These are phyloP conservation scores for Ustulina deusta DNA, from an alignment of 2,329 filamentous ascomycete genomes.

Conservation along the genomic window DNA sequence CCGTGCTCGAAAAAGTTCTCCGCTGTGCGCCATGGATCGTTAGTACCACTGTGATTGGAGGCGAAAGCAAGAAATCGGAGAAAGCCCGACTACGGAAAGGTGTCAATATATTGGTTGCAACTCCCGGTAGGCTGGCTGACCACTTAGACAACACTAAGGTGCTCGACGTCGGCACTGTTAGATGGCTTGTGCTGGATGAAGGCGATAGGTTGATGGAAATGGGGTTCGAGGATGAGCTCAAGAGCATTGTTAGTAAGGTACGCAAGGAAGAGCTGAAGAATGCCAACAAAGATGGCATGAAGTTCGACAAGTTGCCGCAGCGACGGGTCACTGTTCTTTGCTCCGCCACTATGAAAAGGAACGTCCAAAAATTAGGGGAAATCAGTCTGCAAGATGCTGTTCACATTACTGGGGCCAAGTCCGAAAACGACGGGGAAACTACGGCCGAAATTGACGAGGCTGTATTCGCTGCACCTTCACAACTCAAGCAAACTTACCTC, in stretches of 20 bases:
- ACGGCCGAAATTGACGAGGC: conserved; percentile 62
- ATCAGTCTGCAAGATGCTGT: conserved; percentile 94
- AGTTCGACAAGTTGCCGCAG: conserved; percentile 74
- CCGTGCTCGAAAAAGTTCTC: conserved; percentile 85
- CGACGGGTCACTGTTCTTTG: conserved; percentile 89
- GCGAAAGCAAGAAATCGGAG: conserved; percentile 80
- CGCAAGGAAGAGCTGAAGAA: conserved; percentile 72
- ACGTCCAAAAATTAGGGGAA: conserved; percentile 91
- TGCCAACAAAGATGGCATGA: conserved; percentile 68
- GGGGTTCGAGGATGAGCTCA: conserved; percentile 94
- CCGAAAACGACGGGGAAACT: conserved; percentile 60
- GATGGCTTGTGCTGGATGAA: conserved; percentile 95
- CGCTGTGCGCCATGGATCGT: conserved; percentile 96
- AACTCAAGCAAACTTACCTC: conserved; percentile 92
- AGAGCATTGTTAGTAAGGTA: conserved; percentile 84
- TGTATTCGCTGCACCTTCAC: conserved; percentile 84
- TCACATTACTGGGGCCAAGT: conserved; percentile 79
- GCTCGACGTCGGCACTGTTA: conserved; percentile 85
- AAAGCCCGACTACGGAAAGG: conserved; percentile 95
- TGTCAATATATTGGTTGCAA: conserved; percentile 94
- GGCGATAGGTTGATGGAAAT: conserved; percentile 98
- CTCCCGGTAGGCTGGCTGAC: conserved; percentile 89
- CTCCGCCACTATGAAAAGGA: conserved; percentile 98
- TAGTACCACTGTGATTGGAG: conserved; percentile 81
- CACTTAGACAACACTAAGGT: conserved; percentile 93